Percentiles rank a stretch among this genome's conserved stretches.
These are phyloP conservation scores for Dendrobium nobile DNA, from an alignment of 106 monocot genomes.

Conservation along the genomic window DNA sequence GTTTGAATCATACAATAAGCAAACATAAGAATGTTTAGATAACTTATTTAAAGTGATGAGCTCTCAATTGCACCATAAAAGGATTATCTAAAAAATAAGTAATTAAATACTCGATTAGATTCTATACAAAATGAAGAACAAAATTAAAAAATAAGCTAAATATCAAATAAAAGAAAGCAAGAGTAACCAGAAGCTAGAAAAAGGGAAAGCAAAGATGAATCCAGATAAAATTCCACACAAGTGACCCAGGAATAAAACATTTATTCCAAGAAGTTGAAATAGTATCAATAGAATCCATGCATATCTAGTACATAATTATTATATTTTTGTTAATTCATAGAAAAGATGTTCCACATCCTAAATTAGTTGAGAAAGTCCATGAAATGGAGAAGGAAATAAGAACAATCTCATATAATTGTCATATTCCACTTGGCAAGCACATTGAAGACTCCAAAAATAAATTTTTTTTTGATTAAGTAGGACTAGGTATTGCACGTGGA, in stretches of 20 bases:
- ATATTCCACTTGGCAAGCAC: constrained; percentile 79
- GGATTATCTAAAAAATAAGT: constrained; percentile 65
- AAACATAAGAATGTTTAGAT: constrained; percentile 3
- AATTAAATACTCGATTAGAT: constrained; percentile 70
- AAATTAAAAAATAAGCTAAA: constrained; percentile 3
- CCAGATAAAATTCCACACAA: constrained; percentile 95
- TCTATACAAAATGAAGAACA: constrained; percentile 38
- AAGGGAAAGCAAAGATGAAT: constrained; percentile 61
- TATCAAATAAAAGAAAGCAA: neutral
- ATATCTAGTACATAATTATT: constrained; percentile 43
- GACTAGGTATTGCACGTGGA: too few relatives aligned
- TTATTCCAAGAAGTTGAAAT: constrained; percentile 76
- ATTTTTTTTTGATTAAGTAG: too few relatives aligned
- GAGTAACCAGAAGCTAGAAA: neutral
- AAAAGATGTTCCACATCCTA: neutral
- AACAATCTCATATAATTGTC: constrained; percentile 7
- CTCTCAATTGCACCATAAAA: constrained; percentile 81
- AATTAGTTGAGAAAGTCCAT: neutral
- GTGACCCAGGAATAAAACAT: constrained; percentile 88
- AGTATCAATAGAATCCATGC: constrained; percentile 84
- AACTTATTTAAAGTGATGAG: constrained; percentile 67
- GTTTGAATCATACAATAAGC: neutral
- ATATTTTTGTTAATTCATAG: neutral
- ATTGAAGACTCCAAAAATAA: constrained; percentile 96
- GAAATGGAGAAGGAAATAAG: neutral